Evolutionary conservation across 2,329 filamentous ascomycete genomes (phyloP).

Genomic region (Macrophomina phaseolina): DNA sequence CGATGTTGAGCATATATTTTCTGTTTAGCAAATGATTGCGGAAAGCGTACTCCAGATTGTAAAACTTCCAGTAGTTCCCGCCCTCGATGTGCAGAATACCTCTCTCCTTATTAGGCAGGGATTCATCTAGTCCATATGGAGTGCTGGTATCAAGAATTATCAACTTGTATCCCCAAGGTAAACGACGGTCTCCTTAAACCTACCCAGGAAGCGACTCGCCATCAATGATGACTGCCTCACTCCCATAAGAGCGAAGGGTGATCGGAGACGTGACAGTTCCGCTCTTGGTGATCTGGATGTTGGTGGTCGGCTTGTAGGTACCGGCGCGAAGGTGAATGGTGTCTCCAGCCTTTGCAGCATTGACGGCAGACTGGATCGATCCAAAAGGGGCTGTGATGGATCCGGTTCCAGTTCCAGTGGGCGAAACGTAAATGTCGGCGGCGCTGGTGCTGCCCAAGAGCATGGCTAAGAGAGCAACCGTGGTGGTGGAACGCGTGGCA

Average conservation of each 20-base stretch:
- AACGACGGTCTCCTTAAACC: neutral
- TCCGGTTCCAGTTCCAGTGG: slow-evolving; percentile 50
- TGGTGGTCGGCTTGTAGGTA: slow-evolving; percentile 53
- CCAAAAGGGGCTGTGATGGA: slow-evolving; percentile 49
- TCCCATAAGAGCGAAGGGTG: slow-evolving; percentile 50
- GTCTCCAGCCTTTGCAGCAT: slow-evolving; percentile 54
- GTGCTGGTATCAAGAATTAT: slow-evolving; percentile 37
- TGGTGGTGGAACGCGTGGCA: neutral
- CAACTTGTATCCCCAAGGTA: no score
- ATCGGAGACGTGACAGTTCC: slow-evolving; percentile 50
- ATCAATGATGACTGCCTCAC: slow-evolving; percentile 54
- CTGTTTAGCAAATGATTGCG: slow-evolving; percentile 20
- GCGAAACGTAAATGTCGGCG: slow-evolving; percentile 54
- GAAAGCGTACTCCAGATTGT: slow-evolving; percentile 38
- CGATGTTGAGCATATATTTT: neutral
- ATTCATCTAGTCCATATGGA: slow-evolving; percentile 49
- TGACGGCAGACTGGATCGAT: slow-evolving; percentile 55
- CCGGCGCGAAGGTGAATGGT: slow-evolving; percentile 53
- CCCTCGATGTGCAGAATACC: slow-evolving; percentile 56
- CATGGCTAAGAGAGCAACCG: neutral
- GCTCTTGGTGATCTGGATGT: slow-evolving; percentile 56
- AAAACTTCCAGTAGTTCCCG: slow-evolving; percentile 55
- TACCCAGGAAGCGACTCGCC: slow-evolving; percentile 45
- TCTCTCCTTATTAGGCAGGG: slow-evolving; percentile 49
- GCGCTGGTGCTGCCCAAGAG: slow-evolving; percentile 9